These are phyloP conservation scores for Castanea mollissima DNA, from an alignment of 306 rosid species.

Conservation along the genomic window DNA sequence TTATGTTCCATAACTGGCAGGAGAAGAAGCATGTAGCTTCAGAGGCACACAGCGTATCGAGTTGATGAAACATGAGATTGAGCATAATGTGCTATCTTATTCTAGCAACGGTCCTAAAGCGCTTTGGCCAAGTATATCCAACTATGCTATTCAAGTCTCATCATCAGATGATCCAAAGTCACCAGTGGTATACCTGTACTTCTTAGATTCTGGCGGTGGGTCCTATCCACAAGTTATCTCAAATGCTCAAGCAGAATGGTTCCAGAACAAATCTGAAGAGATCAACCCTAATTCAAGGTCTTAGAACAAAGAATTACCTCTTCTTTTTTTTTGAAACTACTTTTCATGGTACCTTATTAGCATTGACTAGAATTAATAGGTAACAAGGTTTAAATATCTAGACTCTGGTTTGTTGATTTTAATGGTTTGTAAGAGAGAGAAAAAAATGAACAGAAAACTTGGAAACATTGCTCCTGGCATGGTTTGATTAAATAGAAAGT, in stretches of 20 bases:
- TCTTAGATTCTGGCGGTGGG: slow-evolving; percentile 96
- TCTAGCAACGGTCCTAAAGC: slow-evolving; percentile 62
- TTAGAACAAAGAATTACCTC: not conserved
- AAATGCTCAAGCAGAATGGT: slow-evolving; percentile 67
- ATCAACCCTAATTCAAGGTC: slow-evolving; percentile 71
- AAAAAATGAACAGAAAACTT: not conserved
- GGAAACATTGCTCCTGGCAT: not conserved
- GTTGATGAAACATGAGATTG: slow-evolving; percentile 57
- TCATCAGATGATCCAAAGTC: slow-evolving; percentile 40
- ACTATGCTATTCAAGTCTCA: slow-evolving; percentile 57
- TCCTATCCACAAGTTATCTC: slow-evolving; percentile 81
- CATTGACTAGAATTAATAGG: not conserved
- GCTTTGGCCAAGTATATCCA: slow-evolving; percentile 86
- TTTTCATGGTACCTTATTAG: not conserved
- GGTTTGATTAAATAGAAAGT: not conserved
- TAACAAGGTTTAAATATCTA: not conserved
- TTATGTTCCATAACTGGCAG: slow-evolving; percentile 19
- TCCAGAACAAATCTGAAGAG: slow-evolving; percentile 41
- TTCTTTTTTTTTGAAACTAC: not conserved
- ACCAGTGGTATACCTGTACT: slow-evolving; percentile 62
- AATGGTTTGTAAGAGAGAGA: not conserved
- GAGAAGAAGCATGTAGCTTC: slow-evolving; percentile 62
- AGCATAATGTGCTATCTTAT: slow-evolving; percentile 37
- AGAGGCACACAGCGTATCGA: slow-evolving; percentile 60
- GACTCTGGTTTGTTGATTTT: not conserved